A percentile compares a stretch with the other conserved stretches of the same genome.
Evolutionary conservation across 495 filamentous ascomycete genomes (phyloP).

Genomic region (Tuber calosporum): DNA sequence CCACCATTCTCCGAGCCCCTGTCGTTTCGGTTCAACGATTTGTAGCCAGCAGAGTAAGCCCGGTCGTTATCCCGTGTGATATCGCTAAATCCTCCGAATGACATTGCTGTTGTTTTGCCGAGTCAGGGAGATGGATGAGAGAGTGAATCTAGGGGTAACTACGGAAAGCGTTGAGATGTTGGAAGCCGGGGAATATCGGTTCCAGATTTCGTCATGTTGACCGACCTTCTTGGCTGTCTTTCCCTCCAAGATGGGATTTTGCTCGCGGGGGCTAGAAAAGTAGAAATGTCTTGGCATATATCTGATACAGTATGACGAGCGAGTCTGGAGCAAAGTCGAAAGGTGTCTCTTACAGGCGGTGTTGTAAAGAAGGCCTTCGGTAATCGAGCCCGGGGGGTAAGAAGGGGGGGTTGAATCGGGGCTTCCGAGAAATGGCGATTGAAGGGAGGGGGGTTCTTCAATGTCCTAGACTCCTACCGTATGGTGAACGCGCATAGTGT

Average conservation of each 20-base stretch:
- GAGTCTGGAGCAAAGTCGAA: not conserved
- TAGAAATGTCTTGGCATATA: not conserved
- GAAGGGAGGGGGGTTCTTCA: too few relatives aligned
- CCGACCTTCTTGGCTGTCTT: not conserved
- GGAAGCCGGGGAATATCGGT: not conserved
- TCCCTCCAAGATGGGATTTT: not conserved
- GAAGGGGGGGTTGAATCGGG: too few relatives aligned
- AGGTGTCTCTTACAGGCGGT: too few relatives aligned
- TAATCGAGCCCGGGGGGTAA: too few relatives aligned
- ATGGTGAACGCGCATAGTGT: too few relatives aligned
- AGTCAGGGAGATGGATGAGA: not conserved
- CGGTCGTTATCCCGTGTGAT: conserved; percentile 32
- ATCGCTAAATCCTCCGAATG: conserved; percentile 34
- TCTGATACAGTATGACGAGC: not conserved
- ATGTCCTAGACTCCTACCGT: too few relatives aligned
- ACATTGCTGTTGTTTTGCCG: conserved; percentile 11
- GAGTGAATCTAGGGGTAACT: not conserved
- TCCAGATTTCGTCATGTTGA: not conserved
- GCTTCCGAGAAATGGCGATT: too few relatives aligned
- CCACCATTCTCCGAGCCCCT: not conserved
- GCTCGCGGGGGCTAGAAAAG: not conserved
- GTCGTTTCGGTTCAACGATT: not conserved
- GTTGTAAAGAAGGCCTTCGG: too few relatives aligned
- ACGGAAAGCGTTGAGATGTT: not conserved
- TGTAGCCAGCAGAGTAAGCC: conserved; percentile 21